phyloP scores from a whole-genome alignment of 805 yeast genomes.

The Blastobotrys attinorum region DNA sequence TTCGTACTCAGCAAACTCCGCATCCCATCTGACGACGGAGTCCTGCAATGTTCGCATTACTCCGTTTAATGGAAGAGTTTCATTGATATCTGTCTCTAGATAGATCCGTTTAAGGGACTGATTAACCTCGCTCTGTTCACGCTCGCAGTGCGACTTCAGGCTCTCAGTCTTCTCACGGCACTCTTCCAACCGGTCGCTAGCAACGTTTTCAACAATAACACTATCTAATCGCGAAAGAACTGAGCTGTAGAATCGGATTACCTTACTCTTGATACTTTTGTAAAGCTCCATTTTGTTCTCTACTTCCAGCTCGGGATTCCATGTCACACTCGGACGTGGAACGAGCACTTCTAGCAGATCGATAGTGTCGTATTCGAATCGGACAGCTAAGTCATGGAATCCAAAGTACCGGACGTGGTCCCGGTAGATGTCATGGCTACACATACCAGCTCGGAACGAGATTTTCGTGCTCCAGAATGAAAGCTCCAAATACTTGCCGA shows the following conservation, averaged over 20 bases:
- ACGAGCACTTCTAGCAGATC: constrained; percentile 72
- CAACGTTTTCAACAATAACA: constrained; percentile 70
- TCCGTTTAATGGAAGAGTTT: constrained; percentile 62
- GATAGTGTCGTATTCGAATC: constrained; percentile 68
- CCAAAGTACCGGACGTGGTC: constrained; percentile 84
- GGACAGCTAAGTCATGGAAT: constrained; percentile 64
- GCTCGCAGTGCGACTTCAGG: constrained; percentile 53
- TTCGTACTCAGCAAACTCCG: constrained; percentile 74
- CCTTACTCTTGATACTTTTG: constrained; percentile 43
- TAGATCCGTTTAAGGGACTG: constrained; percentile 45
- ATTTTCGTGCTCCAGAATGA: constrained; percentile 64
- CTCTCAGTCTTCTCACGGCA: constrained; percentile 55
- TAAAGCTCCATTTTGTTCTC: constrained; percentile 58
- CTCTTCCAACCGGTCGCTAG: constrained; percentile 61
- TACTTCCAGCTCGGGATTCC: constrained; percentile 66
- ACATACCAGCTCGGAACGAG: constrained; percentile 53
- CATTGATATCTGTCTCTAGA: constrained; percentile 48
- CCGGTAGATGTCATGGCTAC: constrained; percentile 73
- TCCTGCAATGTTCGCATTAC: constrained; percentile 69
- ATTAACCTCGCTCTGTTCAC: constrained; percentile 31
- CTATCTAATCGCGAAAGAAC: constrained; percentile 60
- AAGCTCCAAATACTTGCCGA: constrained; percentile 87
- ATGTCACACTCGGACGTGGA: constrained; percentile 63
- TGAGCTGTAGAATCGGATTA: constrained; percentile 61
- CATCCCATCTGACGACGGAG: constrained; percentile 80